A percentile compares a stretch with the other conserved stretches of the same genome.
Evolutionary conservation across 2,329 filamentous ascomycete genomes (phyloP).

Genomic region (Xylariomycetidae sp.): DNA sequence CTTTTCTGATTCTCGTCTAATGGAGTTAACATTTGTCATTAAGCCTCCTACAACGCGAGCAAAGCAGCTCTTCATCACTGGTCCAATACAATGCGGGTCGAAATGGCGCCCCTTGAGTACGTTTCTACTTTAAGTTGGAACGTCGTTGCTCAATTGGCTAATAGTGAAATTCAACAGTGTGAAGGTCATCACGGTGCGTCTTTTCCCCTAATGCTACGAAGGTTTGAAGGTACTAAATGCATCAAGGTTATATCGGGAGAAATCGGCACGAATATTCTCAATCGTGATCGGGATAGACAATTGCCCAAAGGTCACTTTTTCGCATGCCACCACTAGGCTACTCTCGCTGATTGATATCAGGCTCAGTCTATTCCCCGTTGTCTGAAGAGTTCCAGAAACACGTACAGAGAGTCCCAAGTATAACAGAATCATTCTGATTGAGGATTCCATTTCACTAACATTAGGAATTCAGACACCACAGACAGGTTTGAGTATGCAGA

Average conservation of each 20-base stretch:
- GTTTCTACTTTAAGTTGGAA: background rate
- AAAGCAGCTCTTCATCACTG: constrained; percentile 22
- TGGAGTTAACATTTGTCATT: background rate
- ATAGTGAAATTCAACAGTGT: constrained; percentile 6
- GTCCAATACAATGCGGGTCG: constrained; percentile 16
- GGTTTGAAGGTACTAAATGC: background rate
- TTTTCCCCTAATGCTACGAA: background rate
- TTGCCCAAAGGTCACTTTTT: too few species aligned
- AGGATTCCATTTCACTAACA: too few species aligned
- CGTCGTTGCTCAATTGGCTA: background rate
- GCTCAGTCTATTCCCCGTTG: too few species aligned
- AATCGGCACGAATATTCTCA: too few species aligned
- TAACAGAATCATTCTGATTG: too few species aligned
- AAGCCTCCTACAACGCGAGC: constrained; percentile 21
- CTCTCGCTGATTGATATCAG: too few species aligned
- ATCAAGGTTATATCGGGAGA: constrained; percentile 22
- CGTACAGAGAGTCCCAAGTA: too few species aligned
- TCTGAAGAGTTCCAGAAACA: too few species aligned
- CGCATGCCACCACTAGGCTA: too few species aligned
- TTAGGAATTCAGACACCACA: too few species aligned
- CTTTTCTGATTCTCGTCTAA: background rate
- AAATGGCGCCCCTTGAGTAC: constrained; percentile 17
- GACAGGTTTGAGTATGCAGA: too few species aligned
- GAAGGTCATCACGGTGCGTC: constrained; percentile 12
- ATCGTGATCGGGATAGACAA: too few species aligned